Evolutionary conservation across 345 rosid species (phyloP), one percentile per base, ranked within the genome.

Genomic region (Carallia pectinifolia): DNA sequence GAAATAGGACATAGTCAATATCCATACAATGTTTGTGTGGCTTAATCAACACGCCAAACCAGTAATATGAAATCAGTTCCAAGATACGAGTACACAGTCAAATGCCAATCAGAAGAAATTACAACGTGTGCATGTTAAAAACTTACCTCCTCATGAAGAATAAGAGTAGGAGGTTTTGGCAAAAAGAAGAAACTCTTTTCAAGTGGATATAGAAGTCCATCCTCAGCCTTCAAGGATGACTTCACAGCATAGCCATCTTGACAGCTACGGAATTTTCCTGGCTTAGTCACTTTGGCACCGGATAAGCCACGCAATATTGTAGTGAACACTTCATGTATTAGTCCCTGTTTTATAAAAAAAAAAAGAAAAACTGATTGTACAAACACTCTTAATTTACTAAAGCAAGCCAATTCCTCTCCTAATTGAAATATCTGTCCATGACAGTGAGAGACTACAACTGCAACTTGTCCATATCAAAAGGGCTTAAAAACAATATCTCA

Each of bases 241-340:
- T 95, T 95, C 73, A 95, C 99, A 6, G 98, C 99, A 87, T 88
- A 92, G 69, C 99, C 99, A 81, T 92, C 98, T 82, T 88, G 96
- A 77, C 87, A 83, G 81, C 99, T 95, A 72, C 97, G 94, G 82
- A 95, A 95, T 75, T 90, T 95, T 64, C 99, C 98, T 67, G 98
- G 96, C 74, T 90, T 95, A 39, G 99, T 95, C 71, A 92, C 86
- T 85, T 95, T 92, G 70, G 99, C 92, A 79, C 96, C 91, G 67
- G 99, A 95, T 61, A 92, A 75, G 67, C 96, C 90, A 71, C 98
- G 94, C 81, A 95, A 68, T 72, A 92, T 77, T 31, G 90, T 85
- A 72, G 99, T 90, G 85, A 92, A 95, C 9, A 95, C 96, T 69
- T 95, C 98, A 77, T 92, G 98, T 73, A 87, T 89, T 65, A 95